phyloP scores from a whole-genome alignment of 2,329 filamentous ascomycete species.

The Pleurostoma richardsiae region DNA sequence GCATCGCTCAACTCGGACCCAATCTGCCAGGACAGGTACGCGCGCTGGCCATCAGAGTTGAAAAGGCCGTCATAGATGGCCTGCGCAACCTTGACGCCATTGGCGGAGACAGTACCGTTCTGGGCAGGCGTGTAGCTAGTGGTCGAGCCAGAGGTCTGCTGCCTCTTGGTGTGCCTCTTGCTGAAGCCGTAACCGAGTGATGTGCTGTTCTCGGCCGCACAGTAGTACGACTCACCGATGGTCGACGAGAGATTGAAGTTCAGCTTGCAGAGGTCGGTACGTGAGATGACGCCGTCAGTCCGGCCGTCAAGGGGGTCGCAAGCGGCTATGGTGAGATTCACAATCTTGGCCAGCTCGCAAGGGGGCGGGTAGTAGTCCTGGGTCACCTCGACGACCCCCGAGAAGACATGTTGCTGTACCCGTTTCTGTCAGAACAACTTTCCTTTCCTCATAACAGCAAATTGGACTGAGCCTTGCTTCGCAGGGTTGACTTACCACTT shows the following conservation, averaged over 20 bases:
- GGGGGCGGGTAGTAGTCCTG: constrained; percentile 15
- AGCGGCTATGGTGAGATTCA: constrained; percentile 4
- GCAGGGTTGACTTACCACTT: constrained; percentile 22
- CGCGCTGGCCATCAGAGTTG: constrained; percentile 25
- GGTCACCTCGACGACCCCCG: constrained; percentile 27
- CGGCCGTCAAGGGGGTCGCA: constrained; percentile 5
- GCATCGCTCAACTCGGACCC: constrained; percentile 24
- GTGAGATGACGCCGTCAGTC: constrained; percentile 8
- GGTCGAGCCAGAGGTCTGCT: not conserved
- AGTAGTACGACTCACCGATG: constrained; percentile 32
- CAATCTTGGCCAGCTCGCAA: constrained; percentile 15
- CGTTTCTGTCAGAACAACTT: too few species aligned
- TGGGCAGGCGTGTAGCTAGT: constrained; percentile 8
- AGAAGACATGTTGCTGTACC: constrained; percentile 23
- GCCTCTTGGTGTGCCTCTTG: constrained; percentile 4
- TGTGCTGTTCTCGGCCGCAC: constrained; percentile 24
- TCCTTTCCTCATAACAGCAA: too few species aligned
- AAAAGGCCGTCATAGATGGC: constrained; percentile 26
- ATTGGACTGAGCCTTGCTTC: too few species aligned
- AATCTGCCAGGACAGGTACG: constrained; percentile 27
- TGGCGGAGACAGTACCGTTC: constrained; percentile 8
- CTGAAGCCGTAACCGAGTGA: constrained; percentile 23
- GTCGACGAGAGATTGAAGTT: constrained; percentile 35
- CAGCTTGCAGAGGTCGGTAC: constrained; percentile 29
- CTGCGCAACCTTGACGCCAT: constrained; percentile 16